Percentiles rank a stretch among this genome's conserved stretches.
phyloP scores from a whole-genome alignment of 176 grass and related monocot genomes.

The Puccinellia tenuiflora region DNA sequence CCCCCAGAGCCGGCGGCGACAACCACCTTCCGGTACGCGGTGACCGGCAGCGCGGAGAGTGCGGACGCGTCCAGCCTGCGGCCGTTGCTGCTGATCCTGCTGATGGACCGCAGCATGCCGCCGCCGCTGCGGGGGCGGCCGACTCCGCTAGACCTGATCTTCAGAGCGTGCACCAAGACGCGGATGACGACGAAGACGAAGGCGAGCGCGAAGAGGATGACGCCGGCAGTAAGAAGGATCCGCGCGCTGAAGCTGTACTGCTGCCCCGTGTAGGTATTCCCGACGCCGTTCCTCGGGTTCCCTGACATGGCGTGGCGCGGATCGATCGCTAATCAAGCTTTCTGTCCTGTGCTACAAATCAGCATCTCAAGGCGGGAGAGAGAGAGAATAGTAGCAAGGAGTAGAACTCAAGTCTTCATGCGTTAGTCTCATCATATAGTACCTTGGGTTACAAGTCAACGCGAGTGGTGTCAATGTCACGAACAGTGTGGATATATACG shows the following conservation, averaged over 20 bases:
- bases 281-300: background rate
- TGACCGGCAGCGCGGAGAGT: constrained; percentile 39
- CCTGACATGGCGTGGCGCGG: constrained; percentile 29
- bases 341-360: background rate
- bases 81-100: background rate
- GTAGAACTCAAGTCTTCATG: too few species aligned
- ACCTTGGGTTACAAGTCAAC: too few species aligned
- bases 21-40: constrained; percentile 8
- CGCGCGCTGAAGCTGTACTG: constrained; percentile 18
- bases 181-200: constrained; percentile 28
- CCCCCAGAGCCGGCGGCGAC: constrained; percentile 12
- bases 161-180: background rate
- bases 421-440: too few species aligned
- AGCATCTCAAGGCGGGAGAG: background rate
- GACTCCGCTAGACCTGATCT: too few species aligned
- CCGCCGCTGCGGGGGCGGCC: background rate
- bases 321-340: too few species aligned
- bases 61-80: constrained; percentile 33
- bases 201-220: constrained; percentile 28
- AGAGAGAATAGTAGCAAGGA: too few species aligned
- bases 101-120: constrained; percentile 15
- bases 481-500: background rate
- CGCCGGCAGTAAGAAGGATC: constrained; percentile 24
- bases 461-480: background rate
- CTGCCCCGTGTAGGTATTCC: background rate